Evolutionary conservation across 257 asterid species (phyloP).

Genomic region (Petunia secreta): DNA sequence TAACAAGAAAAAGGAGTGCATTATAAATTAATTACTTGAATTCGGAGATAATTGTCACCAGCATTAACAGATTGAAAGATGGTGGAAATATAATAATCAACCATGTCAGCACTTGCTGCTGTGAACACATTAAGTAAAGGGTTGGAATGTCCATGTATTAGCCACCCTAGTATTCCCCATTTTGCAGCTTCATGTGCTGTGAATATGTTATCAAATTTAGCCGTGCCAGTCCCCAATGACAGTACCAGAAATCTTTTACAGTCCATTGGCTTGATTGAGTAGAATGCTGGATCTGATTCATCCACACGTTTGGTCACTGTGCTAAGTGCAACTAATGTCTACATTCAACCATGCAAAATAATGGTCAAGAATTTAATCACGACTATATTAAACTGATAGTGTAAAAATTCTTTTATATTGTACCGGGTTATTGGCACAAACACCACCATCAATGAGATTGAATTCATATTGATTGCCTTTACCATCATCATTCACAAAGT

Average conservation of each 20-base stretch:
- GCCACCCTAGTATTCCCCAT: slow-evolving; percentile 63
- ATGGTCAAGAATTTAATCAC: no score
- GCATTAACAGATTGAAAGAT: slow-evolving; percentile 44
- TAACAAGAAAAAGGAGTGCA: no score
- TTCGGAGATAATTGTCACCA: slow-evolving; percentile 55
- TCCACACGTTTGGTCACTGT: slow-evolving; percentile 45
- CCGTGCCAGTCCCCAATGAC: slow-evolving; percentile 60
- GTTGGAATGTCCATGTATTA: slow-evolving; percentile 40
- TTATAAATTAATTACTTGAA: slow-evolving; percentile 37
- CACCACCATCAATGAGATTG: slow-evolving; percentile 68
- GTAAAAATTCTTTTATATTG: no score
- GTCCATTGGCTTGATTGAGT: slow-evolving; percentile 44
- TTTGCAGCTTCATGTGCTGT: slow-evolving; percentile 47
- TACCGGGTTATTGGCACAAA: slow-evolving; percentile 71
- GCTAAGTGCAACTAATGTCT: slow-evolving; percentile 56
- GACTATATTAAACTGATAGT: no score
- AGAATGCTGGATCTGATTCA: slow-evolving; percentile 40
- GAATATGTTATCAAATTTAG: slow-evolving; percentile 44
- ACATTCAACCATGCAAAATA: neutral
- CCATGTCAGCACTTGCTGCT: slow-evolving; percentile 46
- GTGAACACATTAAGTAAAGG: slow-evolving; percentile 53
- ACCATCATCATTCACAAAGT: slow-evolving; percentile 44
- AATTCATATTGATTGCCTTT: slow-evolving; percentile 53
- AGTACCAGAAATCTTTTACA: slow-evolving; percentile 45
- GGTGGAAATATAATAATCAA: slow-evolving; percentile 46